A percentile compares a stretch with the other conserved stretches of the same genome.
phyloP scores from a whole-genome alignment of 208 protist species.

The Porcisia hertigi region DNA sequence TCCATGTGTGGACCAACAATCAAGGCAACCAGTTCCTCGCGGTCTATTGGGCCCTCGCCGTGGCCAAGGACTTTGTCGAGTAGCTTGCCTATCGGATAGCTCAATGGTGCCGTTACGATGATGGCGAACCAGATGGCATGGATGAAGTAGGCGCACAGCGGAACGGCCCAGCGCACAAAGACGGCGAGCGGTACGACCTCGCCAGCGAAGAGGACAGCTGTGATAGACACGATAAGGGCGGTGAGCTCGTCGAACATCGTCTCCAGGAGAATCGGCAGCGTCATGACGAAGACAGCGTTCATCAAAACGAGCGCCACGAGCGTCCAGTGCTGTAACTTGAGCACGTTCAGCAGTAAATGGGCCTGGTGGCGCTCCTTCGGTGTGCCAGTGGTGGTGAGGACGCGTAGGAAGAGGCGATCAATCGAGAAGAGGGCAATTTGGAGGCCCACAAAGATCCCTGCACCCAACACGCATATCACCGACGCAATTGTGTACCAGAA shows the following conservation, averaged over 20 bases:
- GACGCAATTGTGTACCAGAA: conserved; percentile 34
- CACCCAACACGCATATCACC: conserved; percentile 38
- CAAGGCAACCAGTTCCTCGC: conserved; percentile 73
- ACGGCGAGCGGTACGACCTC: conserved; percentile 93
- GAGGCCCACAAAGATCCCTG: conserved; percentile 60
- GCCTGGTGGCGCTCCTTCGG: conserved; percentile 40
- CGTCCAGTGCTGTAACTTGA: conserved; percentile 70
- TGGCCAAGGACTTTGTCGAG: conserved; percentile 80
- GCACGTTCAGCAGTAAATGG: conserved; percentile 38
- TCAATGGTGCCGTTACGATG: conserved; percentile 60
- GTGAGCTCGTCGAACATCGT: conserved; percentile 58
- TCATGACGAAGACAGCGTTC: conserved; percentile 79
- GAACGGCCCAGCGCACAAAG: conserved; percentile 83
- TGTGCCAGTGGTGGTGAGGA: conserved; percentile 55
- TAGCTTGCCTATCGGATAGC: conserved; percentile 78
- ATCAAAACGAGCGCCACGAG: conserved; percentile 84
- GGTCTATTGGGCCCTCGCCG: conserved; percentile 58
- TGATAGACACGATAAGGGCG: conserved; percentile 83
- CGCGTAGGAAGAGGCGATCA: conserved; percentile 60
- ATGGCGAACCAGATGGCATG: conserved; percentile 75
- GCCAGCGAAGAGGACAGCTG: conserved; percentile 84
- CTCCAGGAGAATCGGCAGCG: conserved; percentile 83
- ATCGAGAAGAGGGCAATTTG: conserved; percentile 78
- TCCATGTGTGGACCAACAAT: conserved; percentile 43
- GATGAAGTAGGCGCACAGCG: conserved; percentile 59